Evolutionary conservation across 306 rosid genomes (phyloP).

Genomic region (Prinsepia uniflora): DNA sequence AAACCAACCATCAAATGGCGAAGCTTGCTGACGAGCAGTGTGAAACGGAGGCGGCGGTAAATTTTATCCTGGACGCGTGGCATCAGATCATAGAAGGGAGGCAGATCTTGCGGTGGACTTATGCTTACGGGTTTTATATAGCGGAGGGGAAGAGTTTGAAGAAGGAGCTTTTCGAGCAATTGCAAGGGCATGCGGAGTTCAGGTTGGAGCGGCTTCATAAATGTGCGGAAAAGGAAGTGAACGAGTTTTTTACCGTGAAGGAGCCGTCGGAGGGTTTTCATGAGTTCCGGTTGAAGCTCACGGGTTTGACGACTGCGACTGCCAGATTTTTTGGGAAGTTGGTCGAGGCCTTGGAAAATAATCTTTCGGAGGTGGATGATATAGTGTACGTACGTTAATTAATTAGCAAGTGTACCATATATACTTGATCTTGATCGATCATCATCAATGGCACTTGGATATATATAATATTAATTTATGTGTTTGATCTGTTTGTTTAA

Average conservation of each 20-base stretch:
- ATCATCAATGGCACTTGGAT: too few relatives aligned
- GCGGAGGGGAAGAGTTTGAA: neutral
- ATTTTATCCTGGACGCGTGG: conserved; percentile 4
- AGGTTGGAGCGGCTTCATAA: conserved; percentile 10
- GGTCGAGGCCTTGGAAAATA: conserved; percentile 5
- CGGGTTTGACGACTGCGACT: neutral
- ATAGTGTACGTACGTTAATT: neutral
- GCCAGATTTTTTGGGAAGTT: neutral
- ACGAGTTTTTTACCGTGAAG: neutral
- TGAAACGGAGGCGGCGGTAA: neutral
- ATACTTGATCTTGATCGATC: too few relatives aligned
- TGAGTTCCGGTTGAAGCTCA: neutral
- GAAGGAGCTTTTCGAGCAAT: neutral
- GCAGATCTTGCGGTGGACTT: conserved; percentile 10
- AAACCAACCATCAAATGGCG: neutral
- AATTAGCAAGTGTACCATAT: too few relatives aligned
- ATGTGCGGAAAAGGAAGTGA: neutral
- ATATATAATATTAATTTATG: too few relatives aligned
- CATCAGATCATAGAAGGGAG: conserved; percentile 11
- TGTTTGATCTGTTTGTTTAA: too few relatives aligned
- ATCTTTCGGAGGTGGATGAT: conserved; percentile 1
- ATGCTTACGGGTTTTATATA: conserved; percentile 6
- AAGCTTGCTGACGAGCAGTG: neutral
- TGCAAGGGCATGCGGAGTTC: neutral
- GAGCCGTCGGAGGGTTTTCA: neutral